phyloP scores from a whole-genome alignment of 2,329 filamentous ascomycete species.

The Parafenestella ontariensis region DNA sequence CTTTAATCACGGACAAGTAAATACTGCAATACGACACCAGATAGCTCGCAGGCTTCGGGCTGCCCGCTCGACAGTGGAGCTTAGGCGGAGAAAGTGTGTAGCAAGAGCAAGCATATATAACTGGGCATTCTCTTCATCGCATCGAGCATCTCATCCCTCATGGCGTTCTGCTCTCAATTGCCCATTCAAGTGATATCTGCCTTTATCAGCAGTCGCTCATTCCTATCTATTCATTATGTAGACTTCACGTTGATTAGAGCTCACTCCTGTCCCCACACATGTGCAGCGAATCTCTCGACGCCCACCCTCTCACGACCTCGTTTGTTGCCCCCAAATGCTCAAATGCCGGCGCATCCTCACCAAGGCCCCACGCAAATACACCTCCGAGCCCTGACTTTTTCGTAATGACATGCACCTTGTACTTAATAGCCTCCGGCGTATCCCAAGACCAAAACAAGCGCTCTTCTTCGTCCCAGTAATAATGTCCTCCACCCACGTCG shows the following conservation, averaged over 20 bases:
- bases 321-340: conserved; percentile 50
- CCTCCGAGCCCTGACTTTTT: conserved; percentile 66
- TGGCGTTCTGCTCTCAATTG: too few species aligned
- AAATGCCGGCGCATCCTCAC: conserved; percentile 63
- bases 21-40: too few species aligned
- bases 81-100: too few species aligned
- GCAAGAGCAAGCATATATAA: too few species aligned
- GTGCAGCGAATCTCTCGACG: neutral
- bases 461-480: conserved; percentile 68
- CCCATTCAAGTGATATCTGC: too few species aligned
- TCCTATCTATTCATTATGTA: too few species aligned
- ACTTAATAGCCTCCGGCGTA: conserved; percentile 64
- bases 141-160: too few species aligned
- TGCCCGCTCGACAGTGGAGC: too few species aligned
- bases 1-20: too few species aligned
- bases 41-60: too few species aligned
- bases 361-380: conserved; percentile 76
- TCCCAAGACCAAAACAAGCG: conserved; percentile 77
- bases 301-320: conserved; percentile 3
- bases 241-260: conserved; percentile 1
- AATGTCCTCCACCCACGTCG: conserved; percentile 65
- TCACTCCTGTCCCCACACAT: conserved; percentile 9
- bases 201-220: too few species aligned
- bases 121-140: too few species aligned
- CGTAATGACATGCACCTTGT: conserved; percentile 68